Evolutionary conservation across 495 filamentous ascomycete species (phyloP).

Genomic region (Ramalina intermedia): DNA sequence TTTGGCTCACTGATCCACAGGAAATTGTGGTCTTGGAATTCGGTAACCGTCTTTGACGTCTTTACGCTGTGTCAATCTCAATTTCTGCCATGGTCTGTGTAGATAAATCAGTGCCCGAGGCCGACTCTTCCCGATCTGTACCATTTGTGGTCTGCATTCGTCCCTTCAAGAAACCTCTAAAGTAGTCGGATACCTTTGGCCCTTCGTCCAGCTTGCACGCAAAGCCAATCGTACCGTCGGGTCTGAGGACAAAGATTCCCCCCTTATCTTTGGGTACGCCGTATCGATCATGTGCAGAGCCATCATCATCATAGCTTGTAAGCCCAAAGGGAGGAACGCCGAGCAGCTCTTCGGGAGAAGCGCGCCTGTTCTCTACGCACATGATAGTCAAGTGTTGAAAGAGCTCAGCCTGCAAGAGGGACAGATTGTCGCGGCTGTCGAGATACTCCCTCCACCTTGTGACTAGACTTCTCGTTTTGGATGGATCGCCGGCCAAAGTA

Average conservation of each 20-base stretch:
- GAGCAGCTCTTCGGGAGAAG: conserved; percentile 5
- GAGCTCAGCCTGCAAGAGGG: background rate
- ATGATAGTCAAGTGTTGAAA: conserved; percentile 7
- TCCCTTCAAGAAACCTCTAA: conserved; percentile 1
- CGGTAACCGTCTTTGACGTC: too few species aligned
- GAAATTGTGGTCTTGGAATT: too few species aligned
- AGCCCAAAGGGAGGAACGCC: conserved; percentile 10
- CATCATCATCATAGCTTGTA: conserved; percentile 39
- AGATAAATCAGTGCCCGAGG: too few species aligned
- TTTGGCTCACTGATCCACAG: too few species aligned
- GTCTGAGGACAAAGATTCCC: conserved; percentile 35
- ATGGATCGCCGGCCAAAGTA: conserved; percentile 3
- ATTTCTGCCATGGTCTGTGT: too few species aligned
- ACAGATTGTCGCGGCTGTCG: background rate
- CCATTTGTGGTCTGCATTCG: too few species aligned
- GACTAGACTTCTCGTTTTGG: background rate
- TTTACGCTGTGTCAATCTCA: too few species aligned
- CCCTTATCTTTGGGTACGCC: conserved; percentile 32
- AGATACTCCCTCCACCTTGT: background rate
- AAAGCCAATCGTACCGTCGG: conserved; percentile 24
- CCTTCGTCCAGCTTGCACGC: conserved; percentile 2
- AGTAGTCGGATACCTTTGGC: background rate
- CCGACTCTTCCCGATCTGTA: too few species aligned
- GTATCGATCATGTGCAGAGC: conserved; percentile 40
- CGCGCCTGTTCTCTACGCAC: background rate